Evolutionary conservation across 2,329 filamentous ascomycete species (phyloP), one percentile per base, ranked within the genome.

Genomic region (Cytospora piceae): DNA sequence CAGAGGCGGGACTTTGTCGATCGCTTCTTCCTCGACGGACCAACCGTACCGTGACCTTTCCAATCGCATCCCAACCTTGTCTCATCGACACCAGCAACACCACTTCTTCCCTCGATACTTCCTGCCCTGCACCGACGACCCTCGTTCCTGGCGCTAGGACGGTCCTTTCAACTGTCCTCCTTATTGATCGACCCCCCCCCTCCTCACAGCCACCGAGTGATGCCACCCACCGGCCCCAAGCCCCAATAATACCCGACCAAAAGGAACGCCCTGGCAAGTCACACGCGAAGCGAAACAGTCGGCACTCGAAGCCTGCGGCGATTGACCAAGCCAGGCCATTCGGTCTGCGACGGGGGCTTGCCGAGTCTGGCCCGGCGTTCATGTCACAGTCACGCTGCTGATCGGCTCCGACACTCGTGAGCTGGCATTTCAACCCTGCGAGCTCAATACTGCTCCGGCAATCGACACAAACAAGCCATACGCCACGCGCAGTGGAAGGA

Each of bases 1-100:
- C 65, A 67, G 69, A 66, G 68, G 72, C 69, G 71, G 72, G 72
- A 70, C 70, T 69, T 70, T 70, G 73, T 71, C 72, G 73, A 74
- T 75, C 73, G 69, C 71, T 73, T 68, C 69, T 72, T 63, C 53
- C 56, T 64, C 61, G 68, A 67, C 65, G 64, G 63, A 63, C 67
- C 67, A 67, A 61, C 67, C 54, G 56, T 61, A 61, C 67, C 49
- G 52, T 61, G 56, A 60, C 65, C 58, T 63, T 64, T 60, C 63
- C 58, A 67, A 66, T 63, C 62, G 60, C 65, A 59, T 54, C 66
- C 34, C 58, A 27, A 61, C 51, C 58, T 57, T 57, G 67, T 61
- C 60, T 59, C 64, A 64, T 60, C 58, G 54, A 56, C 31, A 62
- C 49, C 61, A 57, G 55, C 59, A 39, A 53, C 12, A 59, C 31